A percentile compares a stretch with the other conserved stretches of the same genome.
Evolutionary conservation across 1,284 basidiomycete genomes (phyloP).

Genomic region (Lentinus polychrous): DNA sequence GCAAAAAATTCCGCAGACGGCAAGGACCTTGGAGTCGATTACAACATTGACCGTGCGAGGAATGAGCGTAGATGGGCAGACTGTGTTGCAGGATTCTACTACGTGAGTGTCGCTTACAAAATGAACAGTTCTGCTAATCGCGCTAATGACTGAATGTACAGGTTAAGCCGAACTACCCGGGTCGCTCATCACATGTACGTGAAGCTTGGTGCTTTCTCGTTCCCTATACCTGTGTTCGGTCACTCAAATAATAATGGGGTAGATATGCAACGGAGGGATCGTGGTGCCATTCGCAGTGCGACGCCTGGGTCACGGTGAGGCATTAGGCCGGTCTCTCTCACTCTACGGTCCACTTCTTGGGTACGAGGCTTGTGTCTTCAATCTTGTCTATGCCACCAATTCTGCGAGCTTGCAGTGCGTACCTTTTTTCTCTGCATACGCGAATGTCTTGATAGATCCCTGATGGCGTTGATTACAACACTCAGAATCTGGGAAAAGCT

Average conservation of each 20-base stretch:
- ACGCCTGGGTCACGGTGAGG: conserved; percentile 63
- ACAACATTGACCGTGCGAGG: conserved; percentile 38
- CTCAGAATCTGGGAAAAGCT: conserved; percentile 80
- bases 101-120: no score
- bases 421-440: no score
- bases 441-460: no score
- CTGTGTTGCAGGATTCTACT: conserved; percentile 76
- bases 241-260: neutral
- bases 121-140: no score
- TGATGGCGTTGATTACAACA: neutral
- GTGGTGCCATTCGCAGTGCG: conserved; percentile 68
- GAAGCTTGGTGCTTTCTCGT: neutral
- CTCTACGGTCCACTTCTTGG: conserved; percentile 76
- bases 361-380: conserved; percentile 88
- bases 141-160: no score
- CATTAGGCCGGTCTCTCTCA: conserved; percentile 76
- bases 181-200: conserved; percentile 86
- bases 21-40: conserved; percentile 22
- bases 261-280: conserved; percentile 90
- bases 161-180: no score
- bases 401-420: conserved; percentile 53
- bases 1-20: conserved; percentile 20
- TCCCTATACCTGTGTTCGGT: neutral
- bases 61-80: conserved; percentile 58
- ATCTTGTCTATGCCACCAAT: conserved; percentile 86